These are phyloP conservation scores for Elongisporangium anandrum DNA, from an alignment of 352 stramenopile species.

Conservation along the genomic window DNA sequence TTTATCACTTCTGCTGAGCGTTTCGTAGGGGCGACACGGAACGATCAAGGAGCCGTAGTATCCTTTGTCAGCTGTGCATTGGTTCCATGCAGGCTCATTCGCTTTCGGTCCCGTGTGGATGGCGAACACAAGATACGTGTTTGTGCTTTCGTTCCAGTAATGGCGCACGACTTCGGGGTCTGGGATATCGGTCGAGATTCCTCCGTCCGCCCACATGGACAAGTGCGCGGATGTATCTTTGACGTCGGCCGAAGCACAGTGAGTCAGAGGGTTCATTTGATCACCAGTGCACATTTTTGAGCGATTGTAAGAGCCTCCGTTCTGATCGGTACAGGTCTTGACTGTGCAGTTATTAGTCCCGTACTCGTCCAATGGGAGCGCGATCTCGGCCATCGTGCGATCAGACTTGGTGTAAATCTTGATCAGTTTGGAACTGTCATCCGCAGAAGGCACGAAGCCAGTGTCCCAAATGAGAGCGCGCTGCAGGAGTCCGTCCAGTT, in stretches of 20 bases:
- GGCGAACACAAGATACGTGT: no score
- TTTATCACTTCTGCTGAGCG: conserved; percentile 5
- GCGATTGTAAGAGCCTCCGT: no score
- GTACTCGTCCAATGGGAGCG: conserved; percentile 16
- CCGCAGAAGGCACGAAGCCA: conserved; percentile 11
- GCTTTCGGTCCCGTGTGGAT: not conserved
- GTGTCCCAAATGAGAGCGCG: conserved; percentile 24
- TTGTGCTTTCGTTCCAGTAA: no score
- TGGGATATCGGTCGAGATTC: conserved; percentile 6
- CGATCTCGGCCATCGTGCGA: conserved; percentile 18
- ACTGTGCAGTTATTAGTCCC: no score
- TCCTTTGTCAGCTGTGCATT: conserved; percentile 7
- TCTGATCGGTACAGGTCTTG: conserved; percentile 1
- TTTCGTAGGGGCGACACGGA: conserved; percentile 17
- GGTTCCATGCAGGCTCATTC: conserved; percentile 18
- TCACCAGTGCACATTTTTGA: conserved; percentile 10
- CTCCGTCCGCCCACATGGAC: conserved; percentile 26
- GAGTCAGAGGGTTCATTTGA: conserved; percentile 13
- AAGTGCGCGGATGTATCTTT: not conserved
- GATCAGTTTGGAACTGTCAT: conserved; percentile 10
- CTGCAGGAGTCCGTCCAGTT: conserved; percentile 15
- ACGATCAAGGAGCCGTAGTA: conserved; percentile 28
- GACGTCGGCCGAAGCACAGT: conserved; percentile 15
- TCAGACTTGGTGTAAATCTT: conserved; percentile 16
- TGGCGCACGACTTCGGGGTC: no score